Conservation (phyloP, 2,329 filamentous ascomycete genomes). For the Talaromyces sp. region DNA sequence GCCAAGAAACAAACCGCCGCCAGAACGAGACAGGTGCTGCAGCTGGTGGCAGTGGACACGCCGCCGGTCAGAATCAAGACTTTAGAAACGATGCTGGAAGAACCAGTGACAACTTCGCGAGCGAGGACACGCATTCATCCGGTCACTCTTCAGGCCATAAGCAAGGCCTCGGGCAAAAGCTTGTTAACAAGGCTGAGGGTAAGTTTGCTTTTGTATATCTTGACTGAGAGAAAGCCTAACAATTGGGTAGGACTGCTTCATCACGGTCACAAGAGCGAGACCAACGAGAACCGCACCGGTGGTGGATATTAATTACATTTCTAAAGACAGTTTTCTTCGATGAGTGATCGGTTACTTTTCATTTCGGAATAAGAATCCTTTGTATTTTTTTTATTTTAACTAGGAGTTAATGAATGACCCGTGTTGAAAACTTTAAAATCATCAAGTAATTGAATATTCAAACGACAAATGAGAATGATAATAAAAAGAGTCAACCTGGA, state of each 20-base stretch:
- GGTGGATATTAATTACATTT: neutral
- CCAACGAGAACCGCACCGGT: neutral
- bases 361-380: neutral
- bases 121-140: neutral
- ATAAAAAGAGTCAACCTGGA: too few species aligned
- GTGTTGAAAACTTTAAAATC: neutral
- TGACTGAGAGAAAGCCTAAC: neutral
- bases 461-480: neutral
- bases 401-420: neutral
- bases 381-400: neutral
- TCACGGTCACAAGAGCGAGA: neutral
- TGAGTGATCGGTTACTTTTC: neutral
- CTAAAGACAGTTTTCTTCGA: neutral
- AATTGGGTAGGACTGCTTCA: neutral
- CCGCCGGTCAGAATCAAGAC: neutral
- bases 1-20: neutral
- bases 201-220: neutral
- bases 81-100: neutral
- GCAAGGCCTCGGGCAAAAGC: conserved; percentile 4
- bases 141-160: neutral
- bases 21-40: neutral
- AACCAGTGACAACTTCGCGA: neutral
- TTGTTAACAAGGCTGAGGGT: conserved; percentile 8
- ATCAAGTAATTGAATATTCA: neutral
- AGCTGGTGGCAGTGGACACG: neutral